Evolutionary conservation across 2,329 filamentous ascomycete species (phyloP), one percentile per base, ranked within the genome.

Genomic region (Venturia aucupariae): DNA sequence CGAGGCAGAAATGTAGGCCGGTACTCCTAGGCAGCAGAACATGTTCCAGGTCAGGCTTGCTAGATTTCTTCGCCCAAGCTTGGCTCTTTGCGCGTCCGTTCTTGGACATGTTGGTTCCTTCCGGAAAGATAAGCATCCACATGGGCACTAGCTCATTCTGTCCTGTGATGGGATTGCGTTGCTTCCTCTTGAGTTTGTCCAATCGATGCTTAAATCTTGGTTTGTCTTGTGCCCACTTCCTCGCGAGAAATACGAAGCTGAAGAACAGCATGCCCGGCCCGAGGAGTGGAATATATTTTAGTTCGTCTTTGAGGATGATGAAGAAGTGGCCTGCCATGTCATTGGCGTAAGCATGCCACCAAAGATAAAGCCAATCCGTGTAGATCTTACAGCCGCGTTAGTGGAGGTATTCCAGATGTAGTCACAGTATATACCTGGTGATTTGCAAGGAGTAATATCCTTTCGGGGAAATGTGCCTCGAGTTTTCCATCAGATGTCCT

Each of bases 301-400:
- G 82, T 2, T 89, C 92, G 72, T 95, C 89, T 72, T 95, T 95
- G 66, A 95, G 82, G 71, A 96, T 93, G 73, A 96, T 96, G 78
- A 90, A 95, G 69, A 96, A 81, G 72, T 92, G 88, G 11, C 91
- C 91, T 71, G 94, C 89, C 84, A 90, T 90, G 44, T 81, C 80
- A 54, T 87, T 86, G 41, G 89, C 88, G 72, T 95, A 95, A 60
- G 86, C 88, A 27, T 88, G 85, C 91, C 91, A 95, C 91, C 91
- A 96, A n/a, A 96, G 83, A 74, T 95, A 96, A 24, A 95, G 76
- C 90, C 90, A 95, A 76, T 95, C 90, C 11, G 90, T 92, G 75
- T 93, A 93, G 67, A 93, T 88, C 85, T 78, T n/a, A 30, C 8
- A 13, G 15, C 7, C 5, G 65, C 3, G 19, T n/a, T 13, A 7